Evolutionary conservation across 2,329 filamentous ascomycete genomes (phyloP).

Genomic region (Sordariomycetes sp.): DNA sequence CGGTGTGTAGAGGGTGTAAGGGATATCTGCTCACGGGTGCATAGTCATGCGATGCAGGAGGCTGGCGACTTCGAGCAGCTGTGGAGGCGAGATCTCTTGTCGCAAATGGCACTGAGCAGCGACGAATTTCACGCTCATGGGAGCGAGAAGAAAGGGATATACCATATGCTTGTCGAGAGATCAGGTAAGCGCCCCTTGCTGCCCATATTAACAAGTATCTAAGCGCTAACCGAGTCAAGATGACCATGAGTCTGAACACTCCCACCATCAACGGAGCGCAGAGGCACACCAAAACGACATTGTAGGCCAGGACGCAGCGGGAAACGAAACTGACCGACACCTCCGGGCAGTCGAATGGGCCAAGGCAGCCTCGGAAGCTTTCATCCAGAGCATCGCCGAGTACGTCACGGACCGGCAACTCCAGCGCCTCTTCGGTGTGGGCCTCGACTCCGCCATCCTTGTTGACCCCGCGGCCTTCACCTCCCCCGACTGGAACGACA

Average conservation of each 20-base stretch:
- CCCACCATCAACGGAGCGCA: background rate
- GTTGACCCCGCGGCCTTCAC: background rate
- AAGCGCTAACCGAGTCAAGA: background rate
- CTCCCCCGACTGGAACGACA: background rate
- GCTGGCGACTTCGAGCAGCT: background rate
- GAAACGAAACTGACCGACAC: background rate
- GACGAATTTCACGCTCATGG: background rate
- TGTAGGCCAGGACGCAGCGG: background rate
- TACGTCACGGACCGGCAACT: conserved; percentile 5
- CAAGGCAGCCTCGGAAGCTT: conserved; percentile 2
- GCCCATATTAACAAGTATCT: background rate
- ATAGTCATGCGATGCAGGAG: background rate
- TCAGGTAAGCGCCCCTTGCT: background rate
- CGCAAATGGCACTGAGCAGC: background rate
- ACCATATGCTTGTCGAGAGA: background rate
- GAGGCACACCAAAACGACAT: background rate
- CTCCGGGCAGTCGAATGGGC: conserved; percentile 3
- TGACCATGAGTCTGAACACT: background rate
- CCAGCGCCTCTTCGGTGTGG: conserved; percentile 5
- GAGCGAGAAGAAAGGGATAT: background rate
- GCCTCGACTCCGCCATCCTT: background rate
- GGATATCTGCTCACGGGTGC: background rate
- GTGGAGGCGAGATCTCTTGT: background rate
- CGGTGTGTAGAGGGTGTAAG: background rate
- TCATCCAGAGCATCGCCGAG: conserved; percentile 6